Evolutionary conservation across 768 basidiomycete genomes (phyloP), one percentile per base, ranked within the genome.

Genomic region (Gyrodon lividus): DNA sequence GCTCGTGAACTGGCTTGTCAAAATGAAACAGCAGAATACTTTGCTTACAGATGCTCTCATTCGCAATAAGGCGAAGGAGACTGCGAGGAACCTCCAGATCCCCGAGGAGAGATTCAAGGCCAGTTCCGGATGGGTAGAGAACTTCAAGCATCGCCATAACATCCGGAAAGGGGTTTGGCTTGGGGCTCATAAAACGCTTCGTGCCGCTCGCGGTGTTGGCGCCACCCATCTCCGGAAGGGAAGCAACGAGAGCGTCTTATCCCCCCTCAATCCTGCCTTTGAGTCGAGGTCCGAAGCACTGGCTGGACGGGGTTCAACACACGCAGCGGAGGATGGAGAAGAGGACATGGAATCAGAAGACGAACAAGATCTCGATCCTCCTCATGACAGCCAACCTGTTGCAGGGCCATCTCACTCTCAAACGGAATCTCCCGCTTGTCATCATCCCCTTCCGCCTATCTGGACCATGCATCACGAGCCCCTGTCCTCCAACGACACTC

Each of bases 101-200:
- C 65, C 76, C 42, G 79, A 83, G 52, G 86, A 88, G 50, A 79
- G 81, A 66, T 95, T 95, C 80, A 94, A 93, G 70, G 92, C 89
- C n/a, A 89, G 86, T 63, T 83, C 87, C 9, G 90, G 91, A 4
- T 95, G 92, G 92, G 78, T 95, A 48, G 91, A 94, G 65, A 91
- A 91, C 66, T 95, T 93, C 76, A 94, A 93, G 72, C 79, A 81
- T 59, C 84, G 92, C 30, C 81, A 87, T 56, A 82, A 82, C 52
- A 89, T 95, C 54, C 78, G 82, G 38, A 79, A 80, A 20, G 89
- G 89, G 1, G 70, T 78, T 17, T 85, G 79, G 78, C 70, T 67
- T 17, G 74, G 76, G 23, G 64, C 65, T 26, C 76, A 72, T 47
- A 71, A 68, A 40, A 63, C 63, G 47, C 58, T 64, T 33, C 69